Base-by-base conservation (phyloP, 495 filamentous ascomycete genomes). In the Aspergillus incahuasiensis region DNA sequence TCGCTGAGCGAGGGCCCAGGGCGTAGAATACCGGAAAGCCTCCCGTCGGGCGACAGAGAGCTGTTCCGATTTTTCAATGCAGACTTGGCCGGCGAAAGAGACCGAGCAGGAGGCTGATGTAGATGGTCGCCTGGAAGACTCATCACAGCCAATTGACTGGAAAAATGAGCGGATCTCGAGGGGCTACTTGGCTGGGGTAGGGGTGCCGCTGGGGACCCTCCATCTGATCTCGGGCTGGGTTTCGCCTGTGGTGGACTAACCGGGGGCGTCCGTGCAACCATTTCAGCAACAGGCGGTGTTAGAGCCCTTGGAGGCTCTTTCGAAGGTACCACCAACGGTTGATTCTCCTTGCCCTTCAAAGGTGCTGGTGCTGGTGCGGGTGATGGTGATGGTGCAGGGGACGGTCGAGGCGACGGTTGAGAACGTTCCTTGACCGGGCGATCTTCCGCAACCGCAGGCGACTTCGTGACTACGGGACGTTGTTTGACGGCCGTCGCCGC, bases 61-160 rank as follows among this genome's bases (percentile, higher is more conserved):
- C 65, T 71, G 5, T 74, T 70, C 8, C 87, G 79, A 41, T 82
- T 77, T 60, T 96, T 96, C 61, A 96, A 60, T 0, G 91, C 91
- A 13, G 91, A 92, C 64, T 96, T 96, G 5, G 82, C 85, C 21
- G 91, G 91, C 0, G 91, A 96, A 1, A 89, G 73, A 0, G 91
- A 91, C 46, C 91, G 79, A 18, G 86, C 82, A 15, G 88, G 89
- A 21, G 91, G 91, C 46, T 86, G 77, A 65, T 96, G 90, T 55
- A 80, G 71, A 18, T 74, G 66, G n/a, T 72, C 76, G 35, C 70
- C 74, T 1, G 69, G 22, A 32, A 61, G 49, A 6, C 69, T 68
- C 24, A 85, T 68, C 69, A 86, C 57, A 52, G 77, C 66, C 69
- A 81, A 68, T 60, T 82, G 73, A 52, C 79, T 66, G 1, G 86